Evolutionary conservation across 2,329 filamentous ascomycete species (phyloP).

Genomic region (Cordyceps sp.): DNA sequence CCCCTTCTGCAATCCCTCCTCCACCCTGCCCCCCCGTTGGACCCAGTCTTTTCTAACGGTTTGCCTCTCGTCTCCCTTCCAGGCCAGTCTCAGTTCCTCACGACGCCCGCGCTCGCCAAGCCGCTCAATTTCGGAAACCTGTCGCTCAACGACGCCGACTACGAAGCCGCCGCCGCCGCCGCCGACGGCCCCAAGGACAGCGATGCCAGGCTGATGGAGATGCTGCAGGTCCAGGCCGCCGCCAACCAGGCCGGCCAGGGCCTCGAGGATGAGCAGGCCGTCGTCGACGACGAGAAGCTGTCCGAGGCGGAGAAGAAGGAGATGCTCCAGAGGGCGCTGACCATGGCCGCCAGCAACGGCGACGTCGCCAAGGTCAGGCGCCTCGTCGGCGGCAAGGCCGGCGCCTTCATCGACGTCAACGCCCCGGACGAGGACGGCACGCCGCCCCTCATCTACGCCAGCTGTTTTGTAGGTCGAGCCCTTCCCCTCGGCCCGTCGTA

Average conservation of each 20-base stretch:
- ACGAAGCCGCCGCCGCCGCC: slow-evolving; percentile 36
- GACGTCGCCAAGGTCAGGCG: slow-evolving; percentile 68
- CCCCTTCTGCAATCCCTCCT: background rate
- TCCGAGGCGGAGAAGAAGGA: slow-evolving; percentile 62
- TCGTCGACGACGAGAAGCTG: slow-evolving; percentile 58
- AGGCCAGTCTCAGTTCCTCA: slow-evolving; percentile 95
- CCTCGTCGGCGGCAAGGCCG: slow-evolving; percentile 59
- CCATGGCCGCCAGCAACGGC: slow-evolving; percentile 93
- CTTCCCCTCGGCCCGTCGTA: too few species aligned
- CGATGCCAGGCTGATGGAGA: slow-evolving; percentile 80
- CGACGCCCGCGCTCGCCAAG: slow-evolving; percentile 68
- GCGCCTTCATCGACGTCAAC: slow-evolving; percentile 67
- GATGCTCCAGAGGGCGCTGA: slow-evolving; percentile 71
- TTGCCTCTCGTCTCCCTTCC: slow-evolving; percentile 1
- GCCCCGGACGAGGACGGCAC: slow-evolving; percentile 86
- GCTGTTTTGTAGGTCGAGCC: slow-evolving; percentile 75
- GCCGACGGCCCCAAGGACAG: slow-evolving; percentile 50
- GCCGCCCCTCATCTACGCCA: slow-evolving; percentile 91
- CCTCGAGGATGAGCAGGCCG: slow-evolving; percentile 63
- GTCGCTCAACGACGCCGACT: slow-evolving; percentile 65
- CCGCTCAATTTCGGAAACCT: slow-evolving; percentile 71
- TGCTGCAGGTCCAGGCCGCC: slow-evolving; percentile 83
- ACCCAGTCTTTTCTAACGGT: background rate
- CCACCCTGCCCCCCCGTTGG: slow-evolving; percentile 1
- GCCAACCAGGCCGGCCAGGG: slow-evolving; percentile 59